Evolutionary conservation across 768 basidiomycete species (phyloP).

Genomic region (Crassisporium funariophilum): DNA sequence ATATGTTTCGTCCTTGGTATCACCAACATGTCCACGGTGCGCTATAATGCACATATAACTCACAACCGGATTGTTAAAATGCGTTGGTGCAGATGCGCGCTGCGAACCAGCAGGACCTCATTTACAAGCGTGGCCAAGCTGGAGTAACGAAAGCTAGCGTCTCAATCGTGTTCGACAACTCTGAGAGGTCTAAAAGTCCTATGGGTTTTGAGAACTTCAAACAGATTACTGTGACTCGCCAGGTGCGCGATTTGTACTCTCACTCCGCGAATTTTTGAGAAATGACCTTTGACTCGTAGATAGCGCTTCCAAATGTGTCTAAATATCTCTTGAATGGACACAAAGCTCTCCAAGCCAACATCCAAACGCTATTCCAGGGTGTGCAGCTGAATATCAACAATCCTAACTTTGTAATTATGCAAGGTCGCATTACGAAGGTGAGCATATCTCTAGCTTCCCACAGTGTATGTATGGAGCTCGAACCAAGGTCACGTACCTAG

Average conservation of each 20-base stretch:
- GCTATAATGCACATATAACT: slow-evolving; percentile 18
- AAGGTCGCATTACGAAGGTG: slow-evolving; percentile 98
- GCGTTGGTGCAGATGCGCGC: slow-evolving; percentile 75
- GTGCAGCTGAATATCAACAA: slow-evolving; percentile 99
- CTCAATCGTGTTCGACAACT: slow-evolving; percentile 98
- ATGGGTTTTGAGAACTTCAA: slow-evolving; percentile 75
- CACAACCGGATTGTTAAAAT: slow-evolving; percentile 6
- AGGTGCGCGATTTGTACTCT: slow-evolving; percentile 50
- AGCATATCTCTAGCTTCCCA: slow-evolving; percentile 4
- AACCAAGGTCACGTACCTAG: slow-evolving; percentile 31
- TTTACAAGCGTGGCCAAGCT: slow-evolving; percentile 98
- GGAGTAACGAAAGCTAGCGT: slow-evolving; percentile 97
- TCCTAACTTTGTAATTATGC: slow-evolving; percentile 99
- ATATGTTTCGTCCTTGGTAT: slow-evolving; percentile 99
- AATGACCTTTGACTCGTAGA: slow-evolving; percentile 44
- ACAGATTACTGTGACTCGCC: slow-evolving; percentile 96
- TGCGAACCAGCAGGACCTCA: slow-evolving; percentile 94
- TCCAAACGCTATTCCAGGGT: slow-evolving; percentile 93
- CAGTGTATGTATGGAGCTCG: not conserved
- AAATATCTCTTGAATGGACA: slow-evolving; percentile 98
- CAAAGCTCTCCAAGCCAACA: slow-evolving; percentile 79
- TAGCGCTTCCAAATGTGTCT: slow-evolving; percentile 88
- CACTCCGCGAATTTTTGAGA: slow-evolving; percentile 78
- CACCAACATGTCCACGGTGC: slow-evolving; percentile 92
- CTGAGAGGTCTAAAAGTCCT: slow-evolving; percentile 82